Evolutionary conservation across 352 stramenopile genomes (phyloP).

Genomic region (Phytophthora citricola): DNA sequence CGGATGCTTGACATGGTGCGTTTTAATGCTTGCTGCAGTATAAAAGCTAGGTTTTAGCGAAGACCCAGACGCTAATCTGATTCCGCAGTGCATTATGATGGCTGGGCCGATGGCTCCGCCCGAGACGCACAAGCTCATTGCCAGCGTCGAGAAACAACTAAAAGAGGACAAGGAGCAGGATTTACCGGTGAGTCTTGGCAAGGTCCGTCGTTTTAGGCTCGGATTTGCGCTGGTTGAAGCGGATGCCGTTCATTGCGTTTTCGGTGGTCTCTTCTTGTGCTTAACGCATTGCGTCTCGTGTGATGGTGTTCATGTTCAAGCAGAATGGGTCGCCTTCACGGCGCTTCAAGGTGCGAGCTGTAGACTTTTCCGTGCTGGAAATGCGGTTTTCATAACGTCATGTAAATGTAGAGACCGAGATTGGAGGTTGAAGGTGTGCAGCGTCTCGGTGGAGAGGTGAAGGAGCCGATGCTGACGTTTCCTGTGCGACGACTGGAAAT

Average conservation of each 20-base stretch:
- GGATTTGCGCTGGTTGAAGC: conserved; percentile 7
- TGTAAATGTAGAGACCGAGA: conserved; percentile 27
- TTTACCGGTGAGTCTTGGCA: conserved; percentile 12
- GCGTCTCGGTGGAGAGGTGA: conserved; percentile 2
- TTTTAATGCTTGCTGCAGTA: conserved; percentile 15
- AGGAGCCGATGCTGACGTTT: conserved; percentile 33
- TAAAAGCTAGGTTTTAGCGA: conserved; percentile 7
- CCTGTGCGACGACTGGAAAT: conserved; percentile 50
- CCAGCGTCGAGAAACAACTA: conserved; percentile 39
- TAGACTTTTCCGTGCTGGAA: background rate
- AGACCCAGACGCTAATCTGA: background rate
- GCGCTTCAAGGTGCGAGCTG: conserved; percentile 29
- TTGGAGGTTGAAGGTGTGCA: conserved; percentile 6
- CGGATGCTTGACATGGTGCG: conserved; percentile 70
- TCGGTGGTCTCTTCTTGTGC: conserved; percentile 11
- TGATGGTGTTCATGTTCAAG: conserved; percentile 23
- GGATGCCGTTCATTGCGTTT: conserved; percentile 30
- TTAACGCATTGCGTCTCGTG: conserved; percentile 33
- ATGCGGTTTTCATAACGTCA: conserved; percentile 2
- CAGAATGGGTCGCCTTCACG: conserved; percentile 10
- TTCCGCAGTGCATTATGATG: conserved; percentile 73
- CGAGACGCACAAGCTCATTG: conserved; percentile 61
- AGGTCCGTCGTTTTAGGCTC: conserved; percentile 3
- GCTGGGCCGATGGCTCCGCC: conserved; percentile 54
- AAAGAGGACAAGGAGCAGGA: background rate